Conservation (phyloP, 2,329 filamentous ascomycete genomes). For the Penicillium sp. region DNA sequence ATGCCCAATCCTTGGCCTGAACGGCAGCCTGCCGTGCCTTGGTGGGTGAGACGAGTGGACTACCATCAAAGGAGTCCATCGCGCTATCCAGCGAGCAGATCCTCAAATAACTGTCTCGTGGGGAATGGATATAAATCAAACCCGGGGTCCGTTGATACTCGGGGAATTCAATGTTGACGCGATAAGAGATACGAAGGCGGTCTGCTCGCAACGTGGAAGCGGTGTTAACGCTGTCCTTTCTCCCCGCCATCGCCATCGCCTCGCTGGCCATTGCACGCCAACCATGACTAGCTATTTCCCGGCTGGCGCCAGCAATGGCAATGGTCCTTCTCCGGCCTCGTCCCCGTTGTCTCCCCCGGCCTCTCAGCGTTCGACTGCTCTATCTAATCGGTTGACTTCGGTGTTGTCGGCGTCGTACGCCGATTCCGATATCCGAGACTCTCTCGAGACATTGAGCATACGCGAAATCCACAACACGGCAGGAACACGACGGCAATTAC, state of each 20-base stretch:
- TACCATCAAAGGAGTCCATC: slow-evolving; percentile 34
- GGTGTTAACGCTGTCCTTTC: slow-evolving; percentile 20
- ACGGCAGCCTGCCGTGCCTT: slow-evolving; percentile 76
- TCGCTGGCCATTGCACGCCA: slow-evolving; percentile 15
- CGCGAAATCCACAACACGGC: slow-evolving; percentile 73
- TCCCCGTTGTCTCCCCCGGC: slow-evolving; percentile 37
- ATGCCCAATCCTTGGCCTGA: slow-evolving; percentile 88
- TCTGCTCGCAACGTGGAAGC: slow-evolving; percentile 16
- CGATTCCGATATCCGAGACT: slow-evolving; percentile 87
- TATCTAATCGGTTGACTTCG: slow-evolving; percentile 80
- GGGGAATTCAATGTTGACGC: slow-evolving; percentile 14
- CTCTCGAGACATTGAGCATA: slow-evolving; percentile 76
- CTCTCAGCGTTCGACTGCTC: slow-evolving; percentile 59
- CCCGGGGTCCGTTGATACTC: not conserved
- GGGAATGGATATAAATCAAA: not conserved
- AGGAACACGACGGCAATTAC: slow-evolving; percentile 76
- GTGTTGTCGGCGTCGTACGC: slow-evolving; percentile 92
- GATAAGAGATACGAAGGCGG: slow-evolving; percentile 30
- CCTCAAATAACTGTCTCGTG: not conserved
- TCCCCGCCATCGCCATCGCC: slow-evolving; percentile 25
- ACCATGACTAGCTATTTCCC: slow-evolving; percentile 43
- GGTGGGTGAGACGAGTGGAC: slow-evolving; percentile 61
- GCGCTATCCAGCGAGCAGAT: not conserved
- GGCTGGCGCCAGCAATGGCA: slow-evolving; percentile 29
- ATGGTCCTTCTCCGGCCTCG: slow-evolving; percentile 31